Evolutionary conservation across 2,329 filamentous ascomycete genomes (phyloP).

Genomic region (Penicillium sp.): DNA sequence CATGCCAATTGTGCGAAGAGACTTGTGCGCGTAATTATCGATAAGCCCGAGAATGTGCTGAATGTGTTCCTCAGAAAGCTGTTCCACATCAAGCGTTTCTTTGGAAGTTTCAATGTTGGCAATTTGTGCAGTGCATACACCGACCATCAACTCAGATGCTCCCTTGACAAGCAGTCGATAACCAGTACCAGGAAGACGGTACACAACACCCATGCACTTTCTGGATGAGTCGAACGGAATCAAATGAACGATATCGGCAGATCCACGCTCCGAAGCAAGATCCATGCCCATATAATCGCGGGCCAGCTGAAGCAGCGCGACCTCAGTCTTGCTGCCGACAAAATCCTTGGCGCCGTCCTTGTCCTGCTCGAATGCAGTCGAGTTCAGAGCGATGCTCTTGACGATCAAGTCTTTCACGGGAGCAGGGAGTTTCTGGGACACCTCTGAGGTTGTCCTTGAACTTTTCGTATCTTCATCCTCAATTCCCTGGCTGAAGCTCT

Average conservation of each 20-base stretch:
- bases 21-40: slow-evolving; percentile 50
- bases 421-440: slow-evolving; percentile 34
- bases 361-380: slow-evolving; percentile 74
- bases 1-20: slow-evolving; percentile 72
- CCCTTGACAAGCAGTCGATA: slow-evolving; percentile 52
- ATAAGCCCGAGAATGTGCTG: slow-evolving; percentile 36
- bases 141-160: slow-evolving; percentile 49
- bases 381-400: slow-evolving; percentile 51
- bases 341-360: slow-evolving; percentile 66
- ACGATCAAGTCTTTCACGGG: slow-evolving; percentile 38
- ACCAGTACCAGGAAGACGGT: slow-evolving; percentile 38
- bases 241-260: slow-evolving; percentile 62
- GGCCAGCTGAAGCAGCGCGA: slow-evolving; percentile 69
- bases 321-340: slow-evolving; percentile 76
- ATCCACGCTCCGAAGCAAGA: slow-evolving; percentile 61
- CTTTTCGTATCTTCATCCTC: slow-evolving; percentile 17
- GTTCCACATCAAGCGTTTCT: slow-evolving; percentile 24
- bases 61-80: slow-evolving; percentile 29
- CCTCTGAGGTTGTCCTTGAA: slow-evolving; percentile 26
- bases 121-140: slow-evolving; percentile 34
- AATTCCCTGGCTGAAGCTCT: slow-evolving; percentile 53
- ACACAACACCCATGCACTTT: slow-evolving; percentile 61
- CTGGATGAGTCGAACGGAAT: slow-evolving; percentile 74
- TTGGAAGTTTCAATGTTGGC: slow-evolving; percentile 31
- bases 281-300: slow-evolving; percentile 67